A percentile compares a stretch with the other conserved stretches of the same genome.
These are phyloP conservation scores for Ganoderma resinaceum DNA, from an alignment of 1,284 basidiomycete species.

Conservation along the genomic window DNA sequence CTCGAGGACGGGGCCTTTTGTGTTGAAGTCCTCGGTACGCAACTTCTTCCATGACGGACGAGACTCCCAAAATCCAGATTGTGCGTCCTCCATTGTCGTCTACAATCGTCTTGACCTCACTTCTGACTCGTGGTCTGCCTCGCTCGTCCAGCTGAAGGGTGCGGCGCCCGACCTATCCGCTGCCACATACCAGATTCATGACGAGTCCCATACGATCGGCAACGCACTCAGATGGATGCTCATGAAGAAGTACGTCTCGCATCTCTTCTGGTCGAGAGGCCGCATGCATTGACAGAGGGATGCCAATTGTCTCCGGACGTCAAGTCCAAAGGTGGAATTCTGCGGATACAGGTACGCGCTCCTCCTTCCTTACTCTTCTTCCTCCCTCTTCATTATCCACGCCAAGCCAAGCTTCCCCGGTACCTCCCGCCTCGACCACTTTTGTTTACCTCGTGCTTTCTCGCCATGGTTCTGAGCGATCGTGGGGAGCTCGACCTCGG, in stretches of 20 bases:
- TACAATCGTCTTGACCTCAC: background rate
- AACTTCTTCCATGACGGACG: slow-evolving; percentile 49
- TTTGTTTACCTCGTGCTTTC: slow-evolving; percentile 8
- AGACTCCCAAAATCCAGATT: slow-evolving; percentile 61
- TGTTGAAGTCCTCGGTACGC: slow-evolving; percentile 4
- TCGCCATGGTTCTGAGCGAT: slow-evolving; percentile 4
- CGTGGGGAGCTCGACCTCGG: background rate
- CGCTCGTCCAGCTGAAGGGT: slow-evolving; percentile 66
- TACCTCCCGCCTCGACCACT: slow-evolving; percentile 7
- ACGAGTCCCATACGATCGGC: slow-evolving; percentile 96
- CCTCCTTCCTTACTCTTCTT: background rate
- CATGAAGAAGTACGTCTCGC: slow-evolving; percentile 91
- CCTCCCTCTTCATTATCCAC: background rate
- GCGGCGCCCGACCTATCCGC: slow-evolving; percentile 85
- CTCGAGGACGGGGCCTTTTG: slow-evolving; percentile 8
- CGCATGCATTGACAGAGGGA: slow-evolving; percentile 15
- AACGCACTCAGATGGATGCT: slow-evolving; percentile 97
- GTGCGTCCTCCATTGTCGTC: slow-evolving; percentile 44
- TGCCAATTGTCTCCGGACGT: slow-evolving; percentile 7
- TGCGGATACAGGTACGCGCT: slow-evolving; percentile 89
- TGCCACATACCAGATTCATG: slow-evolving; percentile 91
- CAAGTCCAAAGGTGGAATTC: slow-evolving; percentile 97
- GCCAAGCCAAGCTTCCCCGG: slow-evolving; percentile 11
- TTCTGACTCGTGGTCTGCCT: background rate
- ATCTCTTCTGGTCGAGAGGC: background rate